These are phyloP conservation scores for Agrocybe pediades DNA, from an alignment of 768 basidiomycete species.

Conservation along the genomic window DNA sequence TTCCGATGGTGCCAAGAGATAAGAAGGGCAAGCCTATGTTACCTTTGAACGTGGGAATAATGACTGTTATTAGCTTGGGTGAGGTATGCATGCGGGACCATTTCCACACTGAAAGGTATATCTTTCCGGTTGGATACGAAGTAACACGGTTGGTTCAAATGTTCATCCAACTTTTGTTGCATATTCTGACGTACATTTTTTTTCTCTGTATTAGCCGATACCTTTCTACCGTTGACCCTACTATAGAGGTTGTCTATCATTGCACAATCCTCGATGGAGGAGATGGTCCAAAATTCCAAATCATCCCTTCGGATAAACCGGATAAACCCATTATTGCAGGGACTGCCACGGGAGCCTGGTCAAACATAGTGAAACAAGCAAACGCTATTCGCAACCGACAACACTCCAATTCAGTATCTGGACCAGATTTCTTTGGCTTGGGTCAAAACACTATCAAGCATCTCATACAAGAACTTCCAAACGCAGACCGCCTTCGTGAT, in stretches of 20 bases:
- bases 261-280: constrained; percentile 87
- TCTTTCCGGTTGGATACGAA: constrained; percentile 87
- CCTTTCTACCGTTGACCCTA: constrained; percentile 72
- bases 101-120: constrained; percentile 87
- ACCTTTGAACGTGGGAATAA: constrained; percentile 83
- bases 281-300: constrained; percentile 85
- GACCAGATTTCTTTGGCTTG: constrained; percentile 86
- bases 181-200: constrained; percentile 5
- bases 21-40: constrained; percentile 69
- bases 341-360: constrained; percentile 90
- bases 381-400: constrained; percentile 80
- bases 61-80: constrained; percentile 78
- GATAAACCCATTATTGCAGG: constrained; percentile 77
- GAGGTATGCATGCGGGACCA: constrained; percentile 81
- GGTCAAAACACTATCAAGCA: constrained; percentile 90
- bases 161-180: background rate
- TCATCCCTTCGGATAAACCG: constrained; percentile 71
- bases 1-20: constrained; percentile 79
- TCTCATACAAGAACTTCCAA: constrained; percentile 82
- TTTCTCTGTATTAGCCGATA: constrained; percentile 56
- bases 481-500: constrained; percentile 69
- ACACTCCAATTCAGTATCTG: constrained; percentile 86
- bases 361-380: constrained; percentile 79
- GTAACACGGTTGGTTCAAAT: constrained; percentile 61
- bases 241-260: constrained; percentile 69